Evolutionary conservation across 352 stramenopile genomes (phyloP), one percentile per base, ranked within the genome.

Genomic region (Phytophthora ramorum): DNA sequence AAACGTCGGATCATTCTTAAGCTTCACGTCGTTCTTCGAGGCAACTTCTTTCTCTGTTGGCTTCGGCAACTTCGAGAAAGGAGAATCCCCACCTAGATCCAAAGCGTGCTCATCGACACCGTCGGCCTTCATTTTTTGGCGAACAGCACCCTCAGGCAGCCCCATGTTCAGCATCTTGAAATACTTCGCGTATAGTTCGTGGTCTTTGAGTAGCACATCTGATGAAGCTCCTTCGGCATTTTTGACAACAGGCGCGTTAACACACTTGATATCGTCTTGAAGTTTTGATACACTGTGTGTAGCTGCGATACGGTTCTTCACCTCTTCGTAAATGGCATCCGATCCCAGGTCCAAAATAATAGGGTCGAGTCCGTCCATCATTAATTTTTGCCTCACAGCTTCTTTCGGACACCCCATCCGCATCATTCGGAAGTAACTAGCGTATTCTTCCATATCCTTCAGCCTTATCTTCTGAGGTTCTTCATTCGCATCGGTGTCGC

Each of bases 101-200:
- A 89, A 63, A 4, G 71, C 76, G 16, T 59, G 63, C n/a, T 78
- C 63, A 68, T 84, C 69, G 14, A 69, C 67, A 17, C 72, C 81
- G 22, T 89, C 76, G 17, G 47, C 64, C 30, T 78, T 78, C 77
- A 98, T 92, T 59, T 97, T 97, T 62, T 97, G 86, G 19, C 83
- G 76, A n/a, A 98, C 87, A 19, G 90, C 89, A 28, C 79, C 90
- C 46, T 91, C 76, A 7, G 90, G 82, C 3, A 98, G 50, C 12
- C 95, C 92, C 73, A 98, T 87, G 62, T 97, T 96, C 7, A 98
- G 61, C 93, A 98, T 98, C 60, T 97, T 96, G 71, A 98, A 97
- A 57, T 98, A 99, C 45, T 97, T 96, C 13, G 78, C 78, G 48
- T 94, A 90, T 4, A 83, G 50, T 34, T 92, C 58, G 59, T 96